phyloP scores from a whole-genome alignment of 2,329 filamentous ascomycete genomes.

The Hansfordia pulvinata region DNA sequence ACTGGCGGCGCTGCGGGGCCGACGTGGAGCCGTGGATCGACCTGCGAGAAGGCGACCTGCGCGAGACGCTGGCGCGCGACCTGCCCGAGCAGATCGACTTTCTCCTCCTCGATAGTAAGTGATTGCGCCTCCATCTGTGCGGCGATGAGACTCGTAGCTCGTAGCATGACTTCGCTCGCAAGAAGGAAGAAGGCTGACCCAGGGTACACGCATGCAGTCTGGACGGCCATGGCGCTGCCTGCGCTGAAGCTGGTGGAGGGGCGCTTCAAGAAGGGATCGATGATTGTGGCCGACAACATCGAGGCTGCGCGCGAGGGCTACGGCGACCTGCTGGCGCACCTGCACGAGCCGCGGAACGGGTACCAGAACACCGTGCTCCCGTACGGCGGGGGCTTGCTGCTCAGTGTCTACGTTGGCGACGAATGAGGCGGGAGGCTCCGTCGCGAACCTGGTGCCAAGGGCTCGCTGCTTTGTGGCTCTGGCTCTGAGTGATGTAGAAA shows the following conservation, averaged over 20 bases:
- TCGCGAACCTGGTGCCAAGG: no score
- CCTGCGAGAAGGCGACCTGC: constrained; percentile 40
- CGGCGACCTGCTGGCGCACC: constrained; percentile 28
- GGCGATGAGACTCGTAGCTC: no score
- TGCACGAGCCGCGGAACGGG: constrained; percentile 29
- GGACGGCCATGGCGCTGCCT: constrained; percentile 38
- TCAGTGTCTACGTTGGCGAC: no score
- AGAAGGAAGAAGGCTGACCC: background rate
- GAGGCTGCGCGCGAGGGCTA: constrained; percentile 24
- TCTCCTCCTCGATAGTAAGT: constrained; percentile 46
- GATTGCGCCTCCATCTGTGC: no score
- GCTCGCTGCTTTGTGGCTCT: no score
- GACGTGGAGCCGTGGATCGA: constrained; percentile 37
- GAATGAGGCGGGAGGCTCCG: no score
- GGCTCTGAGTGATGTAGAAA: no score
- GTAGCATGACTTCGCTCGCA: background rate
- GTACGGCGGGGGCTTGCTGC: no score
- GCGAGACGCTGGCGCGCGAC: constrained; percentile 36
- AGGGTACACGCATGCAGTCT: constrained; percentile 31
- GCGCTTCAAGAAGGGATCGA: constrained; percentile 27
- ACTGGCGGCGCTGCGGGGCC: constrained; percentile 38
- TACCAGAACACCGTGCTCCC: no score
- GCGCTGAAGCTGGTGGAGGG: constrained; percentile 31
- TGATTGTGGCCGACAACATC: constrained; percentile 36
- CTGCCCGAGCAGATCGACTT: constrained; percentile 38